These are phyloP conservation scores for Nicotiana obtusifolia DNA, from an alignment of 257 asterid genomes.

Conservation along the genomic window DNA sequence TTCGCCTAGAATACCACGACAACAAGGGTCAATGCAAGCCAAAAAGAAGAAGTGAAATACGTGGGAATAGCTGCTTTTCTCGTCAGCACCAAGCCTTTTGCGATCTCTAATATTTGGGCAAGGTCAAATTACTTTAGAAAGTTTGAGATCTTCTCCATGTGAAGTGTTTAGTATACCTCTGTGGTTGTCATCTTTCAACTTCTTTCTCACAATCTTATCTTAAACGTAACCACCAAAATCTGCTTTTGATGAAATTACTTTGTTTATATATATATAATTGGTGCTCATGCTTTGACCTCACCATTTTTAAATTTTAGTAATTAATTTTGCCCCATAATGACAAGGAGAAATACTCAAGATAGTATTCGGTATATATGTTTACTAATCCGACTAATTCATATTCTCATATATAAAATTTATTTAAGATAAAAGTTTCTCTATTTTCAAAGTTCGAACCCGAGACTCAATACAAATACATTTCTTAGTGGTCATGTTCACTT, in stretches of 20 bases:
- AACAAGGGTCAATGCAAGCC: not conserved
- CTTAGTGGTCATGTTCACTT: not conserved
- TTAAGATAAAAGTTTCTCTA: too few species aligned
- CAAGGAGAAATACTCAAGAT: not conserved
- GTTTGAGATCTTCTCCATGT: not conserved
- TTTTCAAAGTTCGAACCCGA: not conserved
- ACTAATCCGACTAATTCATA: too few species aligned
- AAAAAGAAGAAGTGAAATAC: slow-evolving; percentile 5
- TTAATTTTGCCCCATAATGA: not conserved
- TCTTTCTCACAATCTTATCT: slow-evolving; percentile 1
- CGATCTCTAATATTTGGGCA: not conserved
- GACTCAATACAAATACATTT: not conserved
- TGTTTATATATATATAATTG: not conserved
- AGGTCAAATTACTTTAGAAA: not conserved
- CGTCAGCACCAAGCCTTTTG: not conserved
- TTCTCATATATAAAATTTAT: too few species aligned
- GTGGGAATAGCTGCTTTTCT: not conserved
- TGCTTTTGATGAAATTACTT: not conserved
- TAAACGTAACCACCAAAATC: not conserved
- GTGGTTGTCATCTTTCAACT: slow-evolving; percentile 1
- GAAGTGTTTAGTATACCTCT: slow-evolving; percentile 1
- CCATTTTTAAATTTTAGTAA: not conserved
- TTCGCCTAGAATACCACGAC: too few species aligned
- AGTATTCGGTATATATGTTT: too few species aligned
- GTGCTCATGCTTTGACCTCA: not conserved